A percentile compares a stretch with the other conserved stretches of the same genome.
Evolutionary conservation across 345 rosid genomes (phyloP).

Genomic region (Arabidopsis thaliana): TAIR10.1 NC_003076.8:5004001-5004500

Average conservation of each 20-base stretch:
- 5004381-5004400: slow-evolving; percentile 78
- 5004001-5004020: neutral
- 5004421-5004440: slow-evolving; percentile 96
- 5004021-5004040: neutral
- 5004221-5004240: neutral
- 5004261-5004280: slow-evolving; percentile 81
- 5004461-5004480: slow-evolving; percentile 80
- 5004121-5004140: slow-evolving; percentile 93
- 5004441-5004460: slow-evolving; percentile 79
- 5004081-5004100: slow-evolving; percentile 88
- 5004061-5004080: neutral
- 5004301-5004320: slow-evolving; percentile 85
- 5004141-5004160: slow-evolving; percentile 80
- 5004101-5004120: slow-evolving; percentile 72
- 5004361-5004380: slow-evolving; percentile 79
- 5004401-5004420: slow-evolving; percentile 84
- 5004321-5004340: slow-evolving; percentile 71
- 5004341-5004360: slow-evolving; percentile 74
- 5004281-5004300: slow-evolving; percentile 85
- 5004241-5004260: slow-evolving; percentile 50
- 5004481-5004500: slow-evolving; percentile 73
- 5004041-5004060: neutral
- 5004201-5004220: neutral
- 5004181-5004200: slow-evolving; percentile 19
- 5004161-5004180: slow-evolving; percentile 74